Percentiles rank a stretch among this genome's conserved stretches.
Evolutionary conservation across 2,329 filamentous ascomycete genomes (phyloP).

Genomic region (Mariannaea sp.): DNA sequence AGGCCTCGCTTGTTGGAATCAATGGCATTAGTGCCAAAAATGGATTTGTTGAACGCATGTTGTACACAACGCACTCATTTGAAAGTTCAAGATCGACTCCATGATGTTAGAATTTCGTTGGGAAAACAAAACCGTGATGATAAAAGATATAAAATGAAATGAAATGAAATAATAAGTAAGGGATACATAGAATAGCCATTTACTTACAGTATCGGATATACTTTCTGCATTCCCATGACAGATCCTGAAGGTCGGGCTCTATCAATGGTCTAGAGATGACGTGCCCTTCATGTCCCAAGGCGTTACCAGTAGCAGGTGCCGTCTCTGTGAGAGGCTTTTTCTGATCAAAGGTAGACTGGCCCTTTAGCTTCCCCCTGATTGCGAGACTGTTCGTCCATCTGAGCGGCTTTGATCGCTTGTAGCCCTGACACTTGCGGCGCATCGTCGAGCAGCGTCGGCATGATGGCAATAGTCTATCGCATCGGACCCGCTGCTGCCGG

Average conservation of each 20-base stretch:
- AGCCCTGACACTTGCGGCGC: conserved; percentile 15
- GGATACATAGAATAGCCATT: neutral
- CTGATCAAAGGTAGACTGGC: conserved; percentile 11
- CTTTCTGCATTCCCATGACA: conserved; percentile 14
- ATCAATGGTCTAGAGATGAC: conserved; percentile 7
- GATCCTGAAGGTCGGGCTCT: conserved; percentile 19
- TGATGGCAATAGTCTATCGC: conserved; percentile 13
- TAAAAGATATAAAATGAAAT: too few relatives aligned
- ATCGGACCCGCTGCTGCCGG: conserved; percentile 20
- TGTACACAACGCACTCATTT: conserved; percentile 22
- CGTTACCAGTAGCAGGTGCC: neutral
- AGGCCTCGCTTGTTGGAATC: conserved; percentile 9
- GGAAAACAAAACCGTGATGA: too few relatives aligned
- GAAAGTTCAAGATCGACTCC: conserved; percentile 17
- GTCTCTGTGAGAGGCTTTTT: neutral
- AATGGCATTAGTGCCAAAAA: conserved; percentile 21
- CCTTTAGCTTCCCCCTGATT: conserved; percentile 18
- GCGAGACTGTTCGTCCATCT: conserved; percentile 20
- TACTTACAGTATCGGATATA: conserved; percentile 22
- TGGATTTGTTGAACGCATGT: conserved; percentile 11
- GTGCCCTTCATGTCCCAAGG: neutral
- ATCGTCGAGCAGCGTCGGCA: conserved; percentile 12
- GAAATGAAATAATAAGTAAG: too few relatives aligned
- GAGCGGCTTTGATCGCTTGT: conserved; percentile 11
- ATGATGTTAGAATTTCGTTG: neutral